Conservation (phyloP, 2,329 filamentous ascomycete genomes). For the Thielaviopsis populi region DNA sequence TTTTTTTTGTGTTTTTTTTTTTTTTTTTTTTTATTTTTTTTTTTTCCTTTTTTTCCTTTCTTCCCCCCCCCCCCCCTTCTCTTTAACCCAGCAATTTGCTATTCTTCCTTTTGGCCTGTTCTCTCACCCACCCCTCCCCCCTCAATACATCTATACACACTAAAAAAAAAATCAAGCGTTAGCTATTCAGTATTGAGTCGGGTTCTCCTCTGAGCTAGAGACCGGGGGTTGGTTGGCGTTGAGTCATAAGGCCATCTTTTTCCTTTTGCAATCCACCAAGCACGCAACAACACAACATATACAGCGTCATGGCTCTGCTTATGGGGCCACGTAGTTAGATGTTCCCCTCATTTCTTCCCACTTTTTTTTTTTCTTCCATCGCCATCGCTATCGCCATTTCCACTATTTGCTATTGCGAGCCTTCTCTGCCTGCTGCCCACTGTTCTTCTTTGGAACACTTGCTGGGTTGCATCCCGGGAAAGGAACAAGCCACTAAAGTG, state of each 20-base stretch:
- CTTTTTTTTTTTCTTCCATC: neutral
- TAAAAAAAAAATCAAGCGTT: too few species aligned
- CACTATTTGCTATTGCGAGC: neutral
- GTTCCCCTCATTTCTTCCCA: neutral
- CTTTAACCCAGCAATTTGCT: too few species aligned
- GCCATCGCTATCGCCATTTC: neutral
- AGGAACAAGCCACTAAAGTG: slow-evolving; percentile 11
- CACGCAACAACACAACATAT: neutral
- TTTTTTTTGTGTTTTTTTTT: too few species aligned
- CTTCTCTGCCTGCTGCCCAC: neutral
- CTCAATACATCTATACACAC: too few species aligned
- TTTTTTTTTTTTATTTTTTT: too few species aligned
- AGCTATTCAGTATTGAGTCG: too few species aligned
- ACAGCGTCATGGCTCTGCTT: neutral
- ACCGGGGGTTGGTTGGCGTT: neutral
- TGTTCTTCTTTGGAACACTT: neutral
- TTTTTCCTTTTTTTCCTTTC: too few species aligned
- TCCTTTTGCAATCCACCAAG: neutral
- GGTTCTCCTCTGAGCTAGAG: neutral
- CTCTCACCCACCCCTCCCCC: neutral
- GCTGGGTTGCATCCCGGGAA: slow-evolving; percentile 9
- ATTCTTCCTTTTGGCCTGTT: neutral
- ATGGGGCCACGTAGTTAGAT: neutral
- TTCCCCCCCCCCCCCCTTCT: too few species aligned
- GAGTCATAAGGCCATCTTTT: neutral